Evolutionary conservation across 306 rosid species (phyloP), one percentile per base, ranked within the genome.

Genomic region (Luffa aegyptiaca): DNA sequence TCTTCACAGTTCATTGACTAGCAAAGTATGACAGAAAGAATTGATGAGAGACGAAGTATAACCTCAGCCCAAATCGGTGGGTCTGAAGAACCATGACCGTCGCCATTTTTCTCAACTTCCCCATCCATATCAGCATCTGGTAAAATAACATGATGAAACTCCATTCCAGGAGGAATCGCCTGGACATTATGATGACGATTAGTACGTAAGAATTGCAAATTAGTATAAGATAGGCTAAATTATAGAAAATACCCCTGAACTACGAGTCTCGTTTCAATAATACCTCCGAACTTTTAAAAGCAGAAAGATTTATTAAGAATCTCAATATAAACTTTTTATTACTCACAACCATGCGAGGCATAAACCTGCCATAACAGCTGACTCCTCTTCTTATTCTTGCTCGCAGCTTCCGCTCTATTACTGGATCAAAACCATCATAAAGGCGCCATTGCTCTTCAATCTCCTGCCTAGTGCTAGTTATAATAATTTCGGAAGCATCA

Each of bases 131-230:
- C 88, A 42, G 82, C 84, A 21, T 85, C 90, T 5, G 81, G 91
- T 16, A 88, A 87, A 80, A 88, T 79, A 64, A 90, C 86, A 82
- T 90, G 91, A 77, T 90, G 88, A 61, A 90, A 89, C 72, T 89
- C 92, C 92, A 89, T 89, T 76, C 90, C 92, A 52, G 92, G 92
- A 71, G 92, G 90, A 80, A 90, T 90, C 57, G 87, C 92, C 94
- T 90, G 71, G 16, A 45, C 76, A 45, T 45, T 42, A 70, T 11
- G 14, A 46, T 12, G 14, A 2, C 36, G 13, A 45, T 42, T 70
- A 70, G 14, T 10, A 70, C 18, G 45, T 6, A 65, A 26, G 3
- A 65, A 35, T 6, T 10, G 46, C 72, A 65, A 21, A 36, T 36
- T 16, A 65, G 20, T 33, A 33, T 37, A 36, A 37, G 31, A 26